Conservation (phyloP, 2,329 filamentous ascomycete species). For the Fusarium mundagurra region DNA sequence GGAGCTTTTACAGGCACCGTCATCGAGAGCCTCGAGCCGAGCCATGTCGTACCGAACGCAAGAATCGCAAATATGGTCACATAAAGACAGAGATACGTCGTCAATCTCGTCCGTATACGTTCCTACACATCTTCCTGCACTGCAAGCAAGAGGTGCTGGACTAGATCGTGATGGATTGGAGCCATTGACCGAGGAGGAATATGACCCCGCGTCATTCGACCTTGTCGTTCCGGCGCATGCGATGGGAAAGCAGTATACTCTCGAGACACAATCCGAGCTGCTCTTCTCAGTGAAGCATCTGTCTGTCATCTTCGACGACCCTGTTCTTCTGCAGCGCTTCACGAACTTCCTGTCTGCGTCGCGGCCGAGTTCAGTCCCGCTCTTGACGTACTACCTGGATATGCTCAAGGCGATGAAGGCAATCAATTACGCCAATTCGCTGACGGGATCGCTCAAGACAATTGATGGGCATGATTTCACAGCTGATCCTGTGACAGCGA, state of each 20-base stretch:
- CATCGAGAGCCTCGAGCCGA: conserved; percentile 27
- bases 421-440: conserved; percentile 75
- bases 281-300: conserved; percentile 75
- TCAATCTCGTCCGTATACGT: conserved; percentile 31
- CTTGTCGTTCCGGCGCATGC: conserved; percentile 35
- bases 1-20: conserved; percentile 6
- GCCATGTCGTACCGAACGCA: conserved; percentile 25
- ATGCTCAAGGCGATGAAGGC: conserved; percentile 76
- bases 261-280: conserved; percentile 72
- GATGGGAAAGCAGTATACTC: conserved; percentile 53
- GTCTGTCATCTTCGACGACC: conserved; percentile 70
- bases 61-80: conserved; percentile 23
- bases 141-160: conserved; percentile 31
- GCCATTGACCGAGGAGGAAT: conserved; percentile 35
- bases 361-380: conserved; percentile 69
- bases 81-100: conserved; percentile 23
- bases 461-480: conserved; percentile 67
- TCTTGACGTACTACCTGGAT: conserved; percentile 78
- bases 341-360: conserved; percentile 71
- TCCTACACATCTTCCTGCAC: conserved; percentile 25
- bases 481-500: conserved; percentile 58
- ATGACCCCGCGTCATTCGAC: conserved; percentile 38
- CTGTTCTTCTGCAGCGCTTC: conserved; percentile 71
- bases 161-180: conserved; percentile 32
- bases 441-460: conserved; percentile 68